Percentiles rank a stretch among this genome's conserved stretches.
These are phyloP conservation scores for Diaporthe citriasiana DNA, from an alignment of 2,329 filamentous ascomycete genomes.

Conservation along the genomic window DNA sequence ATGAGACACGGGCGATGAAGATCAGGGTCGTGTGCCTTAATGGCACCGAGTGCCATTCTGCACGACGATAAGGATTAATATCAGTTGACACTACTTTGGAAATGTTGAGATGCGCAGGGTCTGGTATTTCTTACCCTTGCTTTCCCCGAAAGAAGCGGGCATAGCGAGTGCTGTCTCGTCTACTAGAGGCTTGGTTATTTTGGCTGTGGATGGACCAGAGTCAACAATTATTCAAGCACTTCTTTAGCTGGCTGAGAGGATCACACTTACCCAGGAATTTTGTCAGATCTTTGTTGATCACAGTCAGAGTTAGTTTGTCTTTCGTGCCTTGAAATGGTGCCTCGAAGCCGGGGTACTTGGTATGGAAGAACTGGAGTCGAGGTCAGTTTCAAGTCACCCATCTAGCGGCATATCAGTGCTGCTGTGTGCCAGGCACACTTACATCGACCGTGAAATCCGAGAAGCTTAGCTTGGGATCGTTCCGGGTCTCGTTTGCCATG, in stretches of 20 bases:
- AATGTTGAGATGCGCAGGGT: rapidly evolving
- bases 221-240: not conserved
- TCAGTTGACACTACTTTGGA: not conserved
- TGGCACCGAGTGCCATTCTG: constrained; percentile 24
- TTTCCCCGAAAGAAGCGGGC: not conserved
- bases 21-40: constrained; percentile 50
- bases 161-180: constrained; percentile 8
- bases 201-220: not conserved
- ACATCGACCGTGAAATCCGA: not conserved
- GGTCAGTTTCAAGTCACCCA: not conserved
- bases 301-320: not conserved
- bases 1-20: constrained; percentile 64
- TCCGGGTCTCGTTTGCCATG: constrained; percentile 14
- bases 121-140: not conserved
- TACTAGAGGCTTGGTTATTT: constrained; percentile 1
- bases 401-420: too few species aligned
- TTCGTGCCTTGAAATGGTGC: not conserved
- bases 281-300: constrained; percentile 6
- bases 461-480: not conserved
- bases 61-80: not conserved
- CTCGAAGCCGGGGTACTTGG: not conserved
- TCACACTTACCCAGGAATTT: not conserved
- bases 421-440: not conserved
- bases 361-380: not conserved
- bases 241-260: too few species aligned